Percentiles rank a stretch among this genome's conserved stretches.
Evolutionary conservation across 306 rosid genomes (phyloP).

Genomic region (Arachis stenosperma): DNA sequence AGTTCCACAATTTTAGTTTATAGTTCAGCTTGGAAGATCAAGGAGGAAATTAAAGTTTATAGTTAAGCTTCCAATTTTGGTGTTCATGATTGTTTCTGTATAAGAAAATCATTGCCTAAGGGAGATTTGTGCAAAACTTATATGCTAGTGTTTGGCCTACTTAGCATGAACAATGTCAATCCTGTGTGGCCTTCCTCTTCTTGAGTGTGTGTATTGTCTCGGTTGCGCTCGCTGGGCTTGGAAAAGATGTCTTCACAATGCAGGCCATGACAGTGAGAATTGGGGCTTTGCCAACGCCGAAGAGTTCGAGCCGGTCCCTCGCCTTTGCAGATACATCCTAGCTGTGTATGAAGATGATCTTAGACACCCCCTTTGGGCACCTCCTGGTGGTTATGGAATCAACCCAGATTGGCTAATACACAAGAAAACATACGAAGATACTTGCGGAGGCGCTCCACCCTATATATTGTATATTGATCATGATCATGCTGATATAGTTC

Average conservation of each 20-base stretch:
- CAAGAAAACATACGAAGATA: constrained; percentile 65
- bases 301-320: constrained; percentile 89
- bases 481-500: constrained; percentile 74
- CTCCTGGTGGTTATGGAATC: constrained; percentile 86
- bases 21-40: no score
- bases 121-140: constrained; percentile 33
- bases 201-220: constrained; percentile 93
- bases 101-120: background rate
- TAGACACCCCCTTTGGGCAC: constrained; percentile 77
- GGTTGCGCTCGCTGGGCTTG: constrained; percentile 95
- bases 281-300: constrained; percentile 81
- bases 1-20: background rate
- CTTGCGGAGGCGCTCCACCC: constrained; percentile 73
- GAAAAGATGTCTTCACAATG: constrained; percentile 91
- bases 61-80: constrained; percentile 9
- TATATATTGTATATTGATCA: constrained; percentile 84
- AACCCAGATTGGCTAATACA: constrained; percentile 63
- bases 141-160: constrained; percentile 18
- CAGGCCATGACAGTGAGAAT: constrained; percentile 95
- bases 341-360: constrained; percentile 92
- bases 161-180: constrained; percentile 65
- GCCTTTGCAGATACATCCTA: constrained; percentile 83
- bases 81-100: constrained; percentile 9
- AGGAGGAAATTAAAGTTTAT: background rate
- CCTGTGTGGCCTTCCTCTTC: constrained; percentile 71